These are phyloP conservation scores for Fusarium hainanense DNA, from an alignment of 2,329 filamentous ascomycete species.

Conservation along the genomic window DNA sequence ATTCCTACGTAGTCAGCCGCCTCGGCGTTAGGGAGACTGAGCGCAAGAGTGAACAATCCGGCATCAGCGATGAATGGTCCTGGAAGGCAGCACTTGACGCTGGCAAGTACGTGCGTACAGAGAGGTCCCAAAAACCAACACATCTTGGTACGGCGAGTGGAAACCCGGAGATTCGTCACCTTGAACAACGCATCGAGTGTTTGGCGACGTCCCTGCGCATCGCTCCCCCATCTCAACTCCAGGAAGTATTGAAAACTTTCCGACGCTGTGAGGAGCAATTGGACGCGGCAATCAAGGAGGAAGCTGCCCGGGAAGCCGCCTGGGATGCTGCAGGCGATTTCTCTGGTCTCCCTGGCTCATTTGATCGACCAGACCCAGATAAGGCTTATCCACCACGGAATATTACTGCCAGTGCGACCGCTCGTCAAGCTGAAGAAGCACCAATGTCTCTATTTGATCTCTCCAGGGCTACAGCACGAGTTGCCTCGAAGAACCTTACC, in stretches of 20 bases:
- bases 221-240: slow-evolving; percentile 75
- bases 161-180: slow-evolving; percentile 72
- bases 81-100: slow-evolving; percentile 83
- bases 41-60: not conserved
- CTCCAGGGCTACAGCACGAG: slow-evolving; percentile 68
- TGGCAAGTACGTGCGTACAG: slow-evolving; percentile 75
- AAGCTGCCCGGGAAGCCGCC: slow-evolving; percentile 74
- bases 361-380: slow-evolving; percentile 51
- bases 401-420: slow-evolving; percentile 49
- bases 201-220: slow-evolving; percentile 79
- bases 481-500: slow-evolving; percentile 68
- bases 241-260: slow-evolving; percentile 80
- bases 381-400: slow-evolving; percentile 48
- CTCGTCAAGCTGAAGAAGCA: slow-evolving; percentile 62
- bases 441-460: slow-evolving; percentile 75
- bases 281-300: slow-evolving; percentile 71
- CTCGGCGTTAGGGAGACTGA: slow-evolving; percentile 55
- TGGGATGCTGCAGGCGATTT: slow-evolving; percentile 75
- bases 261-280: slow-evolving; percentile 83
- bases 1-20: slow-evolving; percentile 82
- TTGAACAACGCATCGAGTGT: slow-evolving; percentile 85
- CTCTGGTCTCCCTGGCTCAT: slow-evolving; percentile 67
- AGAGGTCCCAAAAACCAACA: slow-evolving; percentile 64
- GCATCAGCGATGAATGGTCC: slow-evolving; percentile 70
- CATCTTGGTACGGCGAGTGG: slow-evolving; percentile 70